A percentile compares a stretch with the other conserved stretches of the same genome.
These are phyloP conservation scores for Inga oerstediana DNA, from an alignment of 306 rosid genomes.

Conservation along the genomic window DNA sequence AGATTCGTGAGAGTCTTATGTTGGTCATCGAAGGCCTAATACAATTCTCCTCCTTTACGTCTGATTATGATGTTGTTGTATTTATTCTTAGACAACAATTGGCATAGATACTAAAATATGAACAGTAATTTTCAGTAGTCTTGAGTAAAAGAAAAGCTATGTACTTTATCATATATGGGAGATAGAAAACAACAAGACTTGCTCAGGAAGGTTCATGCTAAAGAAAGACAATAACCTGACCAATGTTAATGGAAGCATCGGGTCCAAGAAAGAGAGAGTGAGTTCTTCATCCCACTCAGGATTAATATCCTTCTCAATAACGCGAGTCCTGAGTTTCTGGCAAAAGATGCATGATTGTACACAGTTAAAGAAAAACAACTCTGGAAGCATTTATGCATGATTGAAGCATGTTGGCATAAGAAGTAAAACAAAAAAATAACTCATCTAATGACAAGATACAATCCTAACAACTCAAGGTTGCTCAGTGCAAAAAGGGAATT, in stretches of 20 bases:
- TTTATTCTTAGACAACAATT: too few relatives aligned
- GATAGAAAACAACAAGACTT: too few relatives aligned
- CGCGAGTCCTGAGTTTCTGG: conserved; percentile 87
- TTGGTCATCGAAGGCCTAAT: too few relatives aligned
- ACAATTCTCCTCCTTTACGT: too few relatives aligned
- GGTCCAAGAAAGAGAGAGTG: conserved; percentile 71
- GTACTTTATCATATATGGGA: too few relatives aligned
- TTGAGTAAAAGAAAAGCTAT: too few relatives aligned
- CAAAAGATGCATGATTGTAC: conserved; percentile 4
- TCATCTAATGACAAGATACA: neutral
- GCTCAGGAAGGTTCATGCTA: neutral
- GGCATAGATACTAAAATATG: too few relatives aligned
- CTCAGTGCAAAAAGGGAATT: neutral
- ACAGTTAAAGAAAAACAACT: neutral
- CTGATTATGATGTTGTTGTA: too few relatives aligned
- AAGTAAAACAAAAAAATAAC: neutral
- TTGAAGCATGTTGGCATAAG: neutral
- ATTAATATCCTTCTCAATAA: conserved; percentile 80
- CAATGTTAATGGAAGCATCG: conserved; percentile 50
- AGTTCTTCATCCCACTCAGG: conserved; percentile 98
- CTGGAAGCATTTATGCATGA: neutral
- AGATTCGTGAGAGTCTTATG: too few relatives aligned
- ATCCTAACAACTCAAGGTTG: neutral
- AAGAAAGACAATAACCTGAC: conserved; percentile 38
- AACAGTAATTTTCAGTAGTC: too few relatives aligned